These are phyloP conservation scores for Solanum hybrid DNA, from an alignment of 305 asterid species.

Conservation along the genomic window DNA sequence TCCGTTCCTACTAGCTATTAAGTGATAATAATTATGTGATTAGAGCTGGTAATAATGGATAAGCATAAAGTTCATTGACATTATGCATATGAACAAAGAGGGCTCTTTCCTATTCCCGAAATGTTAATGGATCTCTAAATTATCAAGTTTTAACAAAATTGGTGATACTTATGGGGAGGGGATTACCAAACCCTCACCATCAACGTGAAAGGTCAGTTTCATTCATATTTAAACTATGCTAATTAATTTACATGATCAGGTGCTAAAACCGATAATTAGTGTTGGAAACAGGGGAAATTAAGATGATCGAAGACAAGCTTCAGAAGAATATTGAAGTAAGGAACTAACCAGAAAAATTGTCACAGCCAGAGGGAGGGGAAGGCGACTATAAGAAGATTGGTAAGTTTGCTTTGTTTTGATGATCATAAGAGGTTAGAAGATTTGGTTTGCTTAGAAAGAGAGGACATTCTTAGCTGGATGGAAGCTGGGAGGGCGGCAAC, in stretches of 20 bases:
- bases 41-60: not conserved
- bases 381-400: not conserved
- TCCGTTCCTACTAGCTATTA: not conserved
- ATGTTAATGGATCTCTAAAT: not conserved
- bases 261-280: not conserved
- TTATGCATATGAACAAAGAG: not conserved
- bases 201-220: not conserved
- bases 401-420: not conserved
- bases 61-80: not conserved
- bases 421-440: not conserved
- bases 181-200: no score
- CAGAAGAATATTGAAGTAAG: not conserved
- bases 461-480: conserved; percentile 1
- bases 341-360: not conserved
- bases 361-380: not conserved
- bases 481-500: not conserved
- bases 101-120: not conserved
- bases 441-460: not conserved
- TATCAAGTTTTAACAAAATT: not conserved
- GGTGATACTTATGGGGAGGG: not conserved
- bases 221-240: not conserved
- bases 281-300: not conserved
- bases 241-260: not conserved
- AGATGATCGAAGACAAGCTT: not conserved
- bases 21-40: not conserved